Conservation (phyloP, 2,329 filamentous ascomycete species). For the Ascochyta koolunga region DNA sequence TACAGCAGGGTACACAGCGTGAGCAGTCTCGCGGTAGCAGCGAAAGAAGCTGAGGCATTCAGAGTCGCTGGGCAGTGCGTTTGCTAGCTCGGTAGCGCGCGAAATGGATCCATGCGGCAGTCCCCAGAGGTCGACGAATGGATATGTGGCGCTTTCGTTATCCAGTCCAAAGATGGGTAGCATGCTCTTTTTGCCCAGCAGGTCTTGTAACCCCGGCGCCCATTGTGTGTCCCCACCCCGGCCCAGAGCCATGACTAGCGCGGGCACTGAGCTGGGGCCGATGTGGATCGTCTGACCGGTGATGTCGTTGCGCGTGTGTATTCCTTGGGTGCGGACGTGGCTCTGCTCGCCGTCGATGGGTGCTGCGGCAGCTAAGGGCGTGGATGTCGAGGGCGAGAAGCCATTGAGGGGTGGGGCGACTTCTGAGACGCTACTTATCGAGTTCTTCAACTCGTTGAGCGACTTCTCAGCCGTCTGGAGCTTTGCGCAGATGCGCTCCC, state of each 20-base stretch:
- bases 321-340: conserved; percentile 59
- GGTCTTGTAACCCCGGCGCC: conserved; percentile 59
- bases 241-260: conserved; percentile 61
- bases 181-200: conserved; percentile 65
- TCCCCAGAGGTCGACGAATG: conserved; percentile 69
- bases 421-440: conserved; percentile 47
- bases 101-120: conserved; percentile 63
- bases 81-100: conserved; percentile 63
- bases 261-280: conserved; percentile 66
- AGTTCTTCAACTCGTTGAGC: conserved; percentile 52
- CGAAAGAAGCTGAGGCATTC: conserved; percentile 64
- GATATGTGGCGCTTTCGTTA: conserved; percentile 69
- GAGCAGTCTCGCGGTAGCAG: conserved; percentile 63
- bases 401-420: conserved; percentile 42
- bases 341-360: conserved; percentile 46
- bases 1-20: conserved; percentile 66
- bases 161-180: conserved; percentile 67
- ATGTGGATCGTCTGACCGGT: conserved; percentile 67
- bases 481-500: conserved; percentile 56
- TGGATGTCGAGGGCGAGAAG: conserved; percentile 41
- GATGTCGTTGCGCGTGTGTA: conserved; percentile 65
- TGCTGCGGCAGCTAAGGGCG: conserved; percentile 41
- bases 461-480: conserved; percentile 56
- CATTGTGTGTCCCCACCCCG: conserved; percentile 54
- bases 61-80: conserved; percentile 63